These are phyloP conservation scores for Apiospora rasikravindrae DNA, from an alignment of 2,329 filamentous ascomycete species.

Conservation along the genomic window DNA sequence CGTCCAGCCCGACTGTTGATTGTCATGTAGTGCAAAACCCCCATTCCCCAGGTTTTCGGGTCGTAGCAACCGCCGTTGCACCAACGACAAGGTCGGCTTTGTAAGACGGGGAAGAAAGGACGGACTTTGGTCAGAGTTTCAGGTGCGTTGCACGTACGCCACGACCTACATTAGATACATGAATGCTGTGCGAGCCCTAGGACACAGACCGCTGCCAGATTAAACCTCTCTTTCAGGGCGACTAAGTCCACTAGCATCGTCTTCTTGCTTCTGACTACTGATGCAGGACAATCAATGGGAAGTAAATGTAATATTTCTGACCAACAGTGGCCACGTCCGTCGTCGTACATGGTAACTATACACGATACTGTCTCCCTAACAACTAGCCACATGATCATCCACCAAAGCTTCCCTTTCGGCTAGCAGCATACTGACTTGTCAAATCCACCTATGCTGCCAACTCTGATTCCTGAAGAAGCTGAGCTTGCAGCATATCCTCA, in stretches of 20 bases:
- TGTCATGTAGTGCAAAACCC: background rate
- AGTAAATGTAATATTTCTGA: background rate
- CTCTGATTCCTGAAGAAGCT: background rate
- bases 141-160: background rate
- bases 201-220: background rate
- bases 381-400: background rate
- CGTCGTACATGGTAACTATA: background rate
- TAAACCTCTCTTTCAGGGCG: no score
- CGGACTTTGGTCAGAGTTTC: background rate
- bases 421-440: background rate
- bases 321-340: background rate
- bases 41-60: conserved; percentile 6
- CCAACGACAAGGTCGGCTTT: background rate
- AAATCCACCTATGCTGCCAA: background rate
- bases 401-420: background rate
- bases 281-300: background rate
- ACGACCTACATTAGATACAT: background rate
- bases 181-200: background rate
- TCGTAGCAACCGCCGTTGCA: background rate
- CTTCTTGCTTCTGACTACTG: background rate
- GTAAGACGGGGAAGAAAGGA: background rate
- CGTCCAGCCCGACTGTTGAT: background rate
- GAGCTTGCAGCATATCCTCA: background rate
- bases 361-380: background rate
- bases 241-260: background rate